These are phyloP conservation scores for Aspergillus fructus DNA, from an alignment of 2,329 filamentous ascomycete species.

Conservation along the genomic window DNA sequence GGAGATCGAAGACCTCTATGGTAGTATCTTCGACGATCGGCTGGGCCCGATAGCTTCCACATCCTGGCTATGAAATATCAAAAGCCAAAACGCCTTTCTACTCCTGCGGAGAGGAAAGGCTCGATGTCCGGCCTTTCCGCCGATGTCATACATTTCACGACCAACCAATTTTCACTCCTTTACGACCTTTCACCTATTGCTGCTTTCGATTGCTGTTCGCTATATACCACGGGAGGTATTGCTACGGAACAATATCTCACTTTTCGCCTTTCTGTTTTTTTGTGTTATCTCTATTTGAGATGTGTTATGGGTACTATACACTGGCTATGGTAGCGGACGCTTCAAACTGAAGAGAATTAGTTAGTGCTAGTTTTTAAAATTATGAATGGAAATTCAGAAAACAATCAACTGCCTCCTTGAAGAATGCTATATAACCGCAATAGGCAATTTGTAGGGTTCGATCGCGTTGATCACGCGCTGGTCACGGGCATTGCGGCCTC, in stretches of 20 bases:
- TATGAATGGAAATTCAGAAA: neutral
- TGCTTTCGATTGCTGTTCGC: constrained; percentile 12
- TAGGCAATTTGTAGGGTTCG: constrained; percentile 9
- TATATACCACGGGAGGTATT: constrained; percentile 26
- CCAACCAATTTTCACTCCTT: constrained; percentile 32
- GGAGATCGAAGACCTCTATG: constrained; percentile 72
- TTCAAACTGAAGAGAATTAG: neutral
- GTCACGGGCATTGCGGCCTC: constrained; percentile 19
- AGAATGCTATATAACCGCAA: constrained; percentile 7
- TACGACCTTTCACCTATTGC: constrained; percentile 10
- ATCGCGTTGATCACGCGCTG: constrained; percentile 14
- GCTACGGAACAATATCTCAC: constrained; percentile 10
- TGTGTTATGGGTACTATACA: constrained; percentile 1
- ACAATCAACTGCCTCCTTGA: neutral
- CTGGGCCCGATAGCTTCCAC: constrained; percentile 34
- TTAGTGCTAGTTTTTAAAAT: neutral
- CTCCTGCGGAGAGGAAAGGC: constrained; percentile 16
- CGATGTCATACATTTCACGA: constrained; percentile 20
- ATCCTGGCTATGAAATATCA: constrained; percentile 40
- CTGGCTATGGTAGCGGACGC: neutral
- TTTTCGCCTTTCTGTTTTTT: constrained; percentile 6
- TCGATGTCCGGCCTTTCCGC: constrained; percentile 20
- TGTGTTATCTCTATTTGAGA: constrained; percentile 4
- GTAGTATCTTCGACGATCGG: constrained; percentile 57
- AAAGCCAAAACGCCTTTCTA: neutral